Base-by-base conservation (phyloP, 345 rosid species). In the Lumnitzera racemosa region DNA sequence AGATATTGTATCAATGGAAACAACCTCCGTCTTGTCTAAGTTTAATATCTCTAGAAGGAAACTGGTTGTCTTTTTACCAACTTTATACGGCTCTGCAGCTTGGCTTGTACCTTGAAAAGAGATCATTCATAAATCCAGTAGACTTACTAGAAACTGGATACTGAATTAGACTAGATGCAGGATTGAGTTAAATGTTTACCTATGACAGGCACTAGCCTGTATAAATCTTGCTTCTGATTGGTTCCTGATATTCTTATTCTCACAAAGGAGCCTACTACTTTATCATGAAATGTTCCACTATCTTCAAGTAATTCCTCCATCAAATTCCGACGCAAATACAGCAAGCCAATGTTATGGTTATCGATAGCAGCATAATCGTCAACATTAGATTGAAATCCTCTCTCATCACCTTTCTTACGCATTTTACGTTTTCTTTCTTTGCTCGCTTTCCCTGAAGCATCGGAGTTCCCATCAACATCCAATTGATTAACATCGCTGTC, bases 341-440 rank as follows among this genome's bases (percentile, higher is more conserved):
- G 82, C 55, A 95, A 76, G 74, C 71, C 87, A 60, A 95, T 89
- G 71, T 95, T 90, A 75, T 88, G 90, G 67, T 78, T 78, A 74
- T 95, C 94, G 56, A 90, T 82, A 63, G 97, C 99, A 23, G 97
- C 99, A 78, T 77, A 94, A 71, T 94, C 99, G 69, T 90, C 99
- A 60, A 81, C 62, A 76, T 90, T 95, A 47, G 94, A 85, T 62
- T 84, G 92, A 56, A 78, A 78, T 71, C 84, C 91, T 80, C 84
- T 87, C 59, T 78, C 78, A 68, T 55, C 86, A 68, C 83, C 82
- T 77, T 81, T 94, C 75, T 75, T 94, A 41, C 86, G 86, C 46
- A 84, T 20, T 75, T 72, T 90, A 27, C 97, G 90, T 62, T 68
- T 88, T 83, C 80, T 94, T 67, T 87, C 95, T 70, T 88, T 94